Evolutionary conservation across 768 basidiomycete genomes (phyloP), one percentile per base, ranked within the genome.

Genomic region (Pleurotus tuoliensis): DNA sequence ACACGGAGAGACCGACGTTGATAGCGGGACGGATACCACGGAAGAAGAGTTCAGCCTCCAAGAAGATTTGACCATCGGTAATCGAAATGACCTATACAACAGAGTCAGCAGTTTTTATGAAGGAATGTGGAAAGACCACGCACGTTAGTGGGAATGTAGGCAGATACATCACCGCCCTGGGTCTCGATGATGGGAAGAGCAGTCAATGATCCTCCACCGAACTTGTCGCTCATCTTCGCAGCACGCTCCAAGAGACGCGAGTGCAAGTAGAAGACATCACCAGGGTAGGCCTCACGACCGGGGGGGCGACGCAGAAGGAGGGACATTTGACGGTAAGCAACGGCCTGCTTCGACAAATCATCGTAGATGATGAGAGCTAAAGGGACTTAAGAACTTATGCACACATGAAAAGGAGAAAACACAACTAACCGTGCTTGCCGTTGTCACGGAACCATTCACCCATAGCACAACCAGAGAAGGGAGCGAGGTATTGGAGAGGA

Each of bases 361-460:
- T 99, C 97, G 77, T 97, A 99, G 79, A 99, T 91, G 77, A 99
- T 98, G 66, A 98, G 84, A 62, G 96, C 90, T 90, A 54, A 13
- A 44, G 5, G 41, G 3, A 22, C n/a, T 16, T 15, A 25, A 41
- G 56, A 56, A 22, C 7, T 56, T 18, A 50, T 58, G 30, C 67
- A 41, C 13, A 59, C 47, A 52, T 47, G 61, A 37, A 3, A 34
- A 20, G 24, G 24, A 5, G 30, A 13, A 46, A 15, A 8, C 49
- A 34, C 44, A 34, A 11, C 11, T 18, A 47, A 90, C 90, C 95
- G 76, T 99, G 97, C 81, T 96, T 98, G 80, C 94, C 96, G 74
- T 99, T 99, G 79, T 99, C 97, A 78, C 94, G 92, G 97, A 99
- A 99, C 96, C 96, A 99, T 80, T 99, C 97, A 73, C 97, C 97